Conservation (phyloP, 805 yeast genomes). For the Barnettozyma botsteinii region DNA sequence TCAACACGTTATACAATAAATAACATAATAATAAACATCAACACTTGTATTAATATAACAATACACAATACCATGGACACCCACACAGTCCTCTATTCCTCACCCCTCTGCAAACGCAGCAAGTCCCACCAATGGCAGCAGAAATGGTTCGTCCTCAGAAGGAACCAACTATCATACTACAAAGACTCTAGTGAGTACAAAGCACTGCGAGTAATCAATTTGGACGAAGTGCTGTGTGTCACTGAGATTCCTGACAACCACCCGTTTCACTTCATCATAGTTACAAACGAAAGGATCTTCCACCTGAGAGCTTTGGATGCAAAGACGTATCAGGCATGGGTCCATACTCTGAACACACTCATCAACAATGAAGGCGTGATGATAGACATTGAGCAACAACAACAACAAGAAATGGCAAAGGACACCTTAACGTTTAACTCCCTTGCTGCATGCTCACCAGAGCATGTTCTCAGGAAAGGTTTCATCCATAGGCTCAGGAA, state of each 20-base stretch:
- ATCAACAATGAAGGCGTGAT: slow-evolving; percentile 12
- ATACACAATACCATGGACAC: no score
- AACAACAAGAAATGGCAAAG: background rate
- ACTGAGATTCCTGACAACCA: slow-evolving; percentile 20
- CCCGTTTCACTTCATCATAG: slow-evolving; percentile 20
- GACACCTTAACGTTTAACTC: slow-evolving; percentile 14
- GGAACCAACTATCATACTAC: slow-evolving; percentile 35
- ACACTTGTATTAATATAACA: no score
- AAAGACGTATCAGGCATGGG: slow-evolving; percentile 22
- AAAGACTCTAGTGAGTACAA: slow-evolving; percentile 35
- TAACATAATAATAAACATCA: no score
- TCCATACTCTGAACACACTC: slow-evolving; percentile 11
- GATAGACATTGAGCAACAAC: no score
- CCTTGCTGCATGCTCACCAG: slow-evolving; percentile 22
- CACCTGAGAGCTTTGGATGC: slow-evolving; percentile 19
- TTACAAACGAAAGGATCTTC: slow-evolving; percentile 18
- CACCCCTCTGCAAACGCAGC: slow-evolving; percentile 30
- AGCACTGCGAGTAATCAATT: slow-evolving; percentile 29
- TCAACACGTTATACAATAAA: no score
- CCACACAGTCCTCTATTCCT: slow-evolving; percentile 23
- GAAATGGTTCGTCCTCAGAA: slow-evolving; percentile 35
- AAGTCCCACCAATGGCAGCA: slow-evolving; percentile 34
- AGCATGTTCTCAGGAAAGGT: slow-evolving; percentile 38
- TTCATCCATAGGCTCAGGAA: slow-evolving; percentile 34
- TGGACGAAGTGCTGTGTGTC: slow-evolving; percentile 15